phyloP scores from a whole-genome alignment of 345 rosid genomes.

The Hevea brasiliensis region DNA sequence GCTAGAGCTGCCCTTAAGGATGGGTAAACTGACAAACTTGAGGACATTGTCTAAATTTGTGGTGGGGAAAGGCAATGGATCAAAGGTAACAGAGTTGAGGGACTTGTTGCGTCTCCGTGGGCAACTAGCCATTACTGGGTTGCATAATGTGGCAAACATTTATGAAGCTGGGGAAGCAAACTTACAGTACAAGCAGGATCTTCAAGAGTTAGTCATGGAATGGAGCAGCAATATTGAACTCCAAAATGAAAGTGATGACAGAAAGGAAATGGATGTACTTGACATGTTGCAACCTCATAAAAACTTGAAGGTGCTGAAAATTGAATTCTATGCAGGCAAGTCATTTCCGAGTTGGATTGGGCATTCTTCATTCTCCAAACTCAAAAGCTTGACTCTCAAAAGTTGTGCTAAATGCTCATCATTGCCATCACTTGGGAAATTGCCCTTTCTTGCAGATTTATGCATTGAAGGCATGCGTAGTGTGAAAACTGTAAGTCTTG shows the following conservation, averaged over 20 bases:
- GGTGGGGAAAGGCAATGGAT: neutral
- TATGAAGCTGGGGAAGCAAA: neutral
- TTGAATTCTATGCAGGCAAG: neutral
- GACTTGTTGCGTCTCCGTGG: conserved; percentile 3
- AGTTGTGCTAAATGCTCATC: neutral
- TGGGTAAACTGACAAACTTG: conserved; percentile 3
- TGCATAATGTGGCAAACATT: conserved; percentile 4
- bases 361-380: neutral
- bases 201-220: neutral
- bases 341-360: conserved; percentile 4
- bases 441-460: neutral
- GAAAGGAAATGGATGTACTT: neutral
- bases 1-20: neutral
- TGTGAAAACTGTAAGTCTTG: neutral
- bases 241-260: neutral
- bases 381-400: neutral
- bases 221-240: conserved; percentile 1
- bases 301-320: neutral
- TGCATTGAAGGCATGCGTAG: neutral
- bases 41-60: neutral
- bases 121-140: neutral
- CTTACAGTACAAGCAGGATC: neutral
- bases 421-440: neutral
- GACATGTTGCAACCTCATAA: conserved; percentile 4
- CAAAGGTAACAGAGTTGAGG: conserved; percentile 6